Base-by-base conservation (phyloP, 441 rosid genomes). In the Geranium incanum region DNA sequence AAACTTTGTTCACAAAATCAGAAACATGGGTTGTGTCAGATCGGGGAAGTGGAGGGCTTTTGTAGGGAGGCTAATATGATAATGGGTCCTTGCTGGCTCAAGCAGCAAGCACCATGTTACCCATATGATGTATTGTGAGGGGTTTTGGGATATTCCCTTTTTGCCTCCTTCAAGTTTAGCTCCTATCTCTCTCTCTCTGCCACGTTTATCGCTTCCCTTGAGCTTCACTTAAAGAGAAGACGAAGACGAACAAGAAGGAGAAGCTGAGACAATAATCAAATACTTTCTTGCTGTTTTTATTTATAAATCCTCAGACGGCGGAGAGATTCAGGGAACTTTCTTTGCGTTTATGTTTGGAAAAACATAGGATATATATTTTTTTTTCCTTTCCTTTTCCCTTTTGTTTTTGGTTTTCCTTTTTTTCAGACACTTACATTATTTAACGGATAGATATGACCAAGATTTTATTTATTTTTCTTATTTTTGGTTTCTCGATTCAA, bases 81-180 rank as follows among this genome's bases (percentile, higher is more conserved):
- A 55, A 45, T 45, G 52, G 52, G 5, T 55, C 62, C 62, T 55
- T 55, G 62, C 62, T 55, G 62, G 62, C 8, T 55, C 21, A n/a
- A 6, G 1, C 62, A 55, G 62, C 62, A 55, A 55, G 18, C 7
- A 55, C 8, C 62, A 55, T 55, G 62, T 55, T 55, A 55, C 62
- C 62, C 62, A 55, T 55, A 55, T 55, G 62, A 52, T 13, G 13
- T 45, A 8, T 45, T 45, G 12, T 45, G 4, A 9, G n/a, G 15
- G 55, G 12, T 9, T 9, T 11, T 50, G 57, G 57, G 57, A 52
- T 52, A 52, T 55, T 15, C 62, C 62, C 62, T 43, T 55, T 55
- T 55, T 55, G 62, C 21, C 19, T 55, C 62, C 62, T 55, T 55
- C 62, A 55, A 21, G 62, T n/a, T 55, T 21, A 8, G 62, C 16